Percentiles rank a stretch among this genome's conserved stretches.
These are phyloP conservation scores for Zea luxurians DNA, from an alignment of 176 grass and related monocot genomes.

Conservation along the genomic window DNA sequence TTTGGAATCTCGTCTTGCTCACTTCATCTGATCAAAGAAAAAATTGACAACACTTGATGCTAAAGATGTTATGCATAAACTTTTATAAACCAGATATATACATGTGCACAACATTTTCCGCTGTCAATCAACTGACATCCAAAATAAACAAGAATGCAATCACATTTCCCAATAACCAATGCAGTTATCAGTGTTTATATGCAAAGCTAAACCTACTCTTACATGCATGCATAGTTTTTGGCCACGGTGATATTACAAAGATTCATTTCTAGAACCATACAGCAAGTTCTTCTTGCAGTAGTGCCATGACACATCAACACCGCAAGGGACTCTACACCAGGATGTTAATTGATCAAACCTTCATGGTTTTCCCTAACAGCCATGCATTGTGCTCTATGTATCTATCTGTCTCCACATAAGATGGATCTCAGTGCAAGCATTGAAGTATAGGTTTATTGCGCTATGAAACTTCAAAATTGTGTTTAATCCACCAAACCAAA, in stretches of 20 bases:
- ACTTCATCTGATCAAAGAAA: too few species aligned
- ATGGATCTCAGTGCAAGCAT: too few species aligned
- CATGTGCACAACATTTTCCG: background rate
- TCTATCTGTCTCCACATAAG: background rate
- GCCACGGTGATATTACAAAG: too few species aligned
- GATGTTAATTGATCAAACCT: background rate
- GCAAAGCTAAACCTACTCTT: conserved; percentile 2
- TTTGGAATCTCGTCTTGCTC: too few species aligned
- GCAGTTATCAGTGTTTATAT: conserved; percentile 2
- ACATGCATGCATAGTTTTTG: background rate
- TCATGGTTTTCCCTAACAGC: background rate
- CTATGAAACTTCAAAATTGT: too few species aligned
- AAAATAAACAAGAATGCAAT: background rate
- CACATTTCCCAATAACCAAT: background rate
- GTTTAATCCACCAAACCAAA: too few species aligned
- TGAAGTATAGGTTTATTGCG: too few species aligned
- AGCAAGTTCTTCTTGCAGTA: too few species aligned
- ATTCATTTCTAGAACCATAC: too few species aligned
- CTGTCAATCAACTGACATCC: background rate
- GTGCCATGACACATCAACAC: background rate
- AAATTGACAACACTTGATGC: background rate
- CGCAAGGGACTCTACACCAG: conserved; percentile 6
- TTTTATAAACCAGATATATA: background rate
- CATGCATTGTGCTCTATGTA: background rate
- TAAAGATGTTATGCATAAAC: background rate